phyloP scores from a whole-genome alignment of 768 basidiomycete genomes.

The Podaxis sp. region DNA sequence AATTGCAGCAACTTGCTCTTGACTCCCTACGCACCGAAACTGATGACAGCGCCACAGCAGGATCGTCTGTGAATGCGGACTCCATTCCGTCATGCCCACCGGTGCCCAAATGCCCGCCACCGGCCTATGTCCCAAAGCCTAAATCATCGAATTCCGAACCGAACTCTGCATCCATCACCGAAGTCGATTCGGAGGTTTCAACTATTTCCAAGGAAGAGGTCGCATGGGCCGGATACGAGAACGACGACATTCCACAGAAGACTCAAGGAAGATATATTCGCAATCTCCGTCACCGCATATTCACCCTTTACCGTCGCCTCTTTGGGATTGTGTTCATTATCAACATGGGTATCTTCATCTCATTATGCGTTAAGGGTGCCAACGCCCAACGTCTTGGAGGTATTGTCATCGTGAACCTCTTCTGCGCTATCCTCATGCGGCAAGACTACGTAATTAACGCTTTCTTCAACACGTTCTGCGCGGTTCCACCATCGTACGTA shows the following conservation, averaged over 20 bases:
- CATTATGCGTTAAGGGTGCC: slow-evolving; percentile 32
- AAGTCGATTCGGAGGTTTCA: slow-evolving; percentile 27
- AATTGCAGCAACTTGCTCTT: slow-evolving; percentile 37
- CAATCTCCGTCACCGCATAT: slow-evolving; percentile 55
- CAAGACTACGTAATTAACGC: slow-evolving; percentile 61
- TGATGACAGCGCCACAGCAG: slow-evolving; percentile 1
- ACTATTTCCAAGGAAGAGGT: slow-evolving; percentile 33
- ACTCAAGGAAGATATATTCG: slow-evolving; percentile 45
- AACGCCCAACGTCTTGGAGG: slow-evolving; percentile 37
- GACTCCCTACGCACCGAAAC: slow-evolving; percentile 19
- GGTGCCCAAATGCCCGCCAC: slow-evolving; percentile 17
- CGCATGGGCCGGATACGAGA: slow-evolving; percentile 53
- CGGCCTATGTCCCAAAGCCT: slow-evolving; percentile 16
- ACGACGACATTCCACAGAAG: slow-evolving; percentile 52
- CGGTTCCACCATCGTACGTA: slow-evolving; percentile 50
- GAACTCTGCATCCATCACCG: slow-evolving; percentile 19
- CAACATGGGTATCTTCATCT: slow-evolving; percentile 55
- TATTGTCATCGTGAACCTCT: slow-evolving; percentile 48
- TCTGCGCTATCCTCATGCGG: slow-evolving; percentile 46
- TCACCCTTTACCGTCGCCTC: slow-evolving; percentile 57
- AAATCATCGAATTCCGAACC: slow-evolving; percentile 15
- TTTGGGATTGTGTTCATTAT: slow-evolving; percentile 58
- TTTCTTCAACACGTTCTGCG: slow-evolving; percentile 52
- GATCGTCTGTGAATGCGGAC: slow-evolving; percentile 16
- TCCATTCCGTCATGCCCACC: slow-evolving; percentile 11